A percentile compares a stretch with the other conserved stretches of the same genome.
phyloP scores from a whole-genome alignment of 495 filamentous ascomycete species.

The Penicillium nucicola region DNA sequence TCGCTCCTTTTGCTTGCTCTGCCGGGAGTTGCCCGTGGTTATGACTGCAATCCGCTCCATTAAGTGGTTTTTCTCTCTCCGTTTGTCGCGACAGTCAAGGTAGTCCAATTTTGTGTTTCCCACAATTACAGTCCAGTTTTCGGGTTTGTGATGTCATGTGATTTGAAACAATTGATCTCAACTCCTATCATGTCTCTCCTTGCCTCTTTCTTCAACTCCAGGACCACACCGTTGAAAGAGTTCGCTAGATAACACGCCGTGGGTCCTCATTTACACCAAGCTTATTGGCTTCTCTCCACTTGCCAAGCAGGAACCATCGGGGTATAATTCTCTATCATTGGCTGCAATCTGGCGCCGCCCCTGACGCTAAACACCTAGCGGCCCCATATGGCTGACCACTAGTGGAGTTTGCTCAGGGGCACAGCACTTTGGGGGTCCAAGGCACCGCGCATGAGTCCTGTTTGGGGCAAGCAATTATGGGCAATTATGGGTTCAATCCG shows the following conservation, averaged over 20 bases:
- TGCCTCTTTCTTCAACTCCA: background rate
- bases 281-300: conserved; percentile 15
- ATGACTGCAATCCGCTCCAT: too few species aligned
- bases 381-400: conserved; percentile 7
- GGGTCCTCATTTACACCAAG: conserved; percentile 2
- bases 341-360: conserved; percentile 3
- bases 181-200: background rate
- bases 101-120: too few species aligned
- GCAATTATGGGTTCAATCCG: background rate
- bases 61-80: too few species aligned
- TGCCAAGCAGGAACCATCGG: conserved; percentile 29
- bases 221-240: background rate
- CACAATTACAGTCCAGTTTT: too few species aligned
- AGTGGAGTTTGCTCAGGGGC: conserved; percentile 18
- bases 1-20: background rate
- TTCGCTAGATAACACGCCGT: background rate
- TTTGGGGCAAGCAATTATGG: conserved; percentile 3
- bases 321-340: conserved; percentile 10
- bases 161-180: background rate
- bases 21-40: too few species aligned
- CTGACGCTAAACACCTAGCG: conserved; percentile 19
- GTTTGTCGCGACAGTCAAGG: too few species aligned
- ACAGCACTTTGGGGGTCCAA: background rate
- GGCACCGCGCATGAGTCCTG: conserved; percentile 3
- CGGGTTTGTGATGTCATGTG: background rate